Conservation (phyloP, 345 rosid genomes). For the Salix brachista region DNA sequence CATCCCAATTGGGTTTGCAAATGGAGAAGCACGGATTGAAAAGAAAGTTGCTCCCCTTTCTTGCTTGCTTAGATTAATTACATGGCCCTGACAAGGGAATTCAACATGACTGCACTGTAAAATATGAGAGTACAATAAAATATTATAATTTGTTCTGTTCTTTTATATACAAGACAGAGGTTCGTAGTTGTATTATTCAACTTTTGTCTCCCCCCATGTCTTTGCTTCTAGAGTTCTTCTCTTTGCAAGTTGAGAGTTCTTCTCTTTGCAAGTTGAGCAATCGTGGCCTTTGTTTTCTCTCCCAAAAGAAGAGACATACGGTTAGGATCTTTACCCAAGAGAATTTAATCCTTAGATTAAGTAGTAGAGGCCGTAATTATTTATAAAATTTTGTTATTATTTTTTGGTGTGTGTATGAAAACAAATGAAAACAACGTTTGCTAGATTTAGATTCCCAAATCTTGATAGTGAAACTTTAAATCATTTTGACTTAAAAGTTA, state of each 20-base stretch:
- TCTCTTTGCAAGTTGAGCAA: not conserved
- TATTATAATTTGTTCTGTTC: not conserved
- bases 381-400: too few relatives aligned
- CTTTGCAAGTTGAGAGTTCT: not conserved
- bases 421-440: not conserved
- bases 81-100: not conserved
- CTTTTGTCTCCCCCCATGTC: not conserved
- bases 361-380: not conserved
- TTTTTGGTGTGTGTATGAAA: not conserved
- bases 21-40: not conserved
- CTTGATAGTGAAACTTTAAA: not conserved
- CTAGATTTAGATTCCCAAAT: not conserved
- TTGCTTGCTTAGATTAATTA: not conserved
- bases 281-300: not conserved
- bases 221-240: not conserved
- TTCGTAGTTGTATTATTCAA: not conserved
- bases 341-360: not conserved
- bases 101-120: not conserved
- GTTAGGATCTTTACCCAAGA: not conserved
- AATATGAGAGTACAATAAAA: not conserved
- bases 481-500: not conserved
- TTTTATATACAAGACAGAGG: not conserved
- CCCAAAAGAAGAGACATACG: not conserved
- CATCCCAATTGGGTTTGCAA: not conserved
- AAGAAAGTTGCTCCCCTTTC: not conserved